phyloP scores from a whole-genome alignment of 345 rosid species.

The Gossypium arboreum region DNA sequence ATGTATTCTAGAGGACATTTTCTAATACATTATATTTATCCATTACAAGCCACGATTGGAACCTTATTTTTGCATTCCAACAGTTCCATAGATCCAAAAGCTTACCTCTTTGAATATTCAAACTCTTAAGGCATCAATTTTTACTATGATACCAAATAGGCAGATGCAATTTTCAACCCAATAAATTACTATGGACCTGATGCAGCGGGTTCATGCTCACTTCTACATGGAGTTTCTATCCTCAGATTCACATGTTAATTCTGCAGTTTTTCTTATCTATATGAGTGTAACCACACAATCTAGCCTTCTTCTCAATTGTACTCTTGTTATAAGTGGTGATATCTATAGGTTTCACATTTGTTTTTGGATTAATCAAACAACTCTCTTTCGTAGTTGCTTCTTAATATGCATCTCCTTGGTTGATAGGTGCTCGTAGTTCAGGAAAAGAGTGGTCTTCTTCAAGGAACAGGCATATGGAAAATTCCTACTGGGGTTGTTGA shows the following conservation, averaged over 20 bases:
- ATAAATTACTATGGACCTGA: neutral
- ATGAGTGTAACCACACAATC: neutral
- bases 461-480: constrained; percentile 66
- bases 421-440: constrained; percentile 74
- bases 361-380: neutral
- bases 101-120: neutral
- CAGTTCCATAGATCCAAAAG: neutral
- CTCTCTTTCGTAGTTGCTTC: neutral
- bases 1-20: neutral
- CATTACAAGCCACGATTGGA: neutral
- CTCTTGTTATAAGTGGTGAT: neutral
- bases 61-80: neutral
- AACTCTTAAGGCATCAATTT: too few relatives aligned
- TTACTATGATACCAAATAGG: neutral
- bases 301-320: neutral
- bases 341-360: neutral
- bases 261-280: neutral
- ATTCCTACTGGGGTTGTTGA: constrained; percentile 84
- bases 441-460: constrained; percentile 60
- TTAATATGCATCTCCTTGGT: constrained; percentile 15
- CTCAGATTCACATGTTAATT: neutral
- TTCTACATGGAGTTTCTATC: neutral
- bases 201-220: neutral
- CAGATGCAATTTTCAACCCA: neutral
- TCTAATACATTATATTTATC: neutral